phyloP scores from a whole-genome alignment of 768 basidiomycete genomes.

The Russula dissimulans region DNA sequence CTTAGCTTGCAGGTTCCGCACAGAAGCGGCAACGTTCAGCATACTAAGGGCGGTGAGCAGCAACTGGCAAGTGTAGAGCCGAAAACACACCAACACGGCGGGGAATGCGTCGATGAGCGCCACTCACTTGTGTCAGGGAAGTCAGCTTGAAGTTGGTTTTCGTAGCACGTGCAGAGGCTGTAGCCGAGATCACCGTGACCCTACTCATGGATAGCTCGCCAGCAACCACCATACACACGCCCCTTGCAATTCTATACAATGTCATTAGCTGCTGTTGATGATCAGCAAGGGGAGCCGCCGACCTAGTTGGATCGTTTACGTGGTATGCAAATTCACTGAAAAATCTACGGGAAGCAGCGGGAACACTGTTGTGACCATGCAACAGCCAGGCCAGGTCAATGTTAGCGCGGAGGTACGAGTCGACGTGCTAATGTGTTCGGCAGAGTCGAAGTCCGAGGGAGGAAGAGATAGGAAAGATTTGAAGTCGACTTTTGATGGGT shows the following conservation, averaged over 20 bases:
- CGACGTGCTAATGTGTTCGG: too few species aligned
- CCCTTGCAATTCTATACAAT: constrained; percentile 30
- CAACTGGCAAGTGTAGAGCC: too few species aligned
- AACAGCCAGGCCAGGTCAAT: constrained; percentile 40
- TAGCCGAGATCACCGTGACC: background rate
- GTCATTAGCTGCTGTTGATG: background rate
- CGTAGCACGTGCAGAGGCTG: background rate
- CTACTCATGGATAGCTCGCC: constrained; percentile 2
- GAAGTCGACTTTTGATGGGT: too few species aligned
- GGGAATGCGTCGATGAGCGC: background rate
- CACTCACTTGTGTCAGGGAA: constrained; percentile 5
- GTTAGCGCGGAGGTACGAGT: background rate
- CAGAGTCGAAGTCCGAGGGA: too few species aligned
- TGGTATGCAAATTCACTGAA: constrained; percentile 44
- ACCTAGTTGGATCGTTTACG: constrained; percentile 38
- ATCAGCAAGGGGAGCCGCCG: background rate
- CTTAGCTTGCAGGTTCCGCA: too few species aligned
- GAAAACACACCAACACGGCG: constrained; percentile 29
- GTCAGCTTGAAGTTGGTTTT: background rate
- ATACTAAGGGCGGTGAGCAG: too few species aligned
- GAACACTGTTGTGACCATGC: constrained; percentile 51
- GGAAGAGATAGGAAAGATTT: too few species aligned
- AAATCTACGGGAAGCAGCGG: constrained; percentile 68
- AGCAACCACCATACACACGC: constrained; percentile 32
- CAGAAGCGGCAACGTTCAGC: too few species aligned